These are phyloP conservation scores for Eutrema salsugineum DNA, from an alignment of 441 rosid genomes.

Conservation along the genomic window DNA sequence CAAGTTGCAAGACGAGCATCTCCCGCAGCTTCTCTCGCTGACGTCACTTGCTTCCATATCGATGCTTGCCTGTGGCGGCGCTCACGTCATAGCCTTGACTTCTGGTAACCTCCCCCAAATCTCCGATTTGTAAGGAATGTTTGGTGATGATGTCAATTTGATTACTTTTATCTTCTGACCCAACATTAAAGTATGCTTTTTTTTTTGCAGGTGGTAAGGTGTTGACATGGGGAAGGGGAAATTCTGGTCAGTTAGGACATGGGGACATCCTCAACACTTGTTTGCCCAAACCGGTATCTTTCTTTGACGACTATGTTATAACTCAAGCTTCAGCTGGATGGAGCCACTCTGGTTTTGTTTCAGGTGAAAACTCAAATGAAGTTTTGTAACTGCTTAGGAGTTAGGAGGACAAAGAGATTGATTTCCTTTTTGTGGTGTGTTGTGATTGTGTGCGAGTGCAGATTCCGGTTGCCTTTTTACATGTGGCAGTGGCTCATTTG, in stretches of 20 bases:
- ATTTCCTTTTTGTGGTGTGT: not conserved
- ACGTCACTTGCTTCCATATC: slow-evolving; percentile 47
- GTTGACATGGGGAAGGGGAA: slow-evolving; percentile 89
- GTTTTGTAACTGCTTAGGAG: not conserved
- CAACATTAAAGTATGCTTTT: not conserved
- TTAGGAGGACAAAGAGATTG: not conserved
- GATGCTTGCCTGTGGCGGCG: slow-evolving; percentile 68
- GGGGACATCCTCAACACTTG: slow-evolving; percentile 45
- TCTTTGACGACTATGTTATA: slow-evolving; percentile 37
- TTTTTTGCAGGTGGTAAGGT: slow-evolving; percentile 55
- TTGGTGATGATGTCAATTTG: not conserved
- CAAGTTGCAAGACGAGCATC: slow-evolving; percentile 61
- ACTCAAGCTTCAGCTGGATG: slow-evolving; percentile 80
- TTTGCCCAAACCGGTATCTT: slow-evolving; percentile 43
- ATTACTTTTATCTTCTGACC: not conserved
- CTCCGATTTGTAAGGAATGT: not conserved
- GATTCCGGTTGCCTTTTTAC: slow-evolving; percentile 59
- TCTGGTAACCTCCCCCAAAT: slow-evolving; percentile 18
- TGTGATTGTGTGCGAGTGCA: slow-evolving; percentile 8
- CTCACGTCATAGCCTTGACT: slow-evolving; percentile 68
- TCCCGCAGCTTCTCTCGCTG: slow-evolving; percentile 64
- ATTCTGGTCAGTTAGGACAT: slow-evolving; percentile 86
- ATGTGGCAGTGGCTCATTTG: slow-evolving; percentile 88
- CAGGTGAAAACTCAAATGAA: slow-evolving; percentile 45
- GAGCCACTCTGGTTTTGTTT: slow-evolving; percentile 79